Percentiles rank a stretch among this genome's conserved stretches.
Conservation (phyloP, 306 rosid genomes). For the Senna siamea region DNA sequence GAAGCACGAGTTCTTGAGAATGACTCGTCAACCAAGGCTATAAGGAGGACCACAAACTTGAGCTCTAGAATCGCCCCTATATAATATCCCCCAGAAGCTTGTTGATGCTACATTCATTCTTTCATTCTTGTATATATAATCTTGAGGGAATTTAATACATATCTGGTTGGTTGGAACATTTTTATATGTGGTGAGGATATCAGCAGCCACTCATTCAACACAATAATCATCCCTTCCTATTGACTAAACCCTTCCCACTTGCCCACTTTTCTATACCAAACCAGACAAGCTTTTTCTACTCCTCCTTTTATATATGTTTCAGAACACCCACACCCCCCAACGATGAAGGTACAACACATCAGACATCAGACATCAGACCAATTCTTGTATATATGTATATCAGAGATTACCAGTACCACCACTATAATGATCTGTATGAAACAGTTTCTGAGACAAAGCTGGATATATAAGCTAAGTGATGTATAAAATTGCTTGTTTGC, state of each 20-base stretch:
- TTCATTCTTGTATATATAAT: not conserved
- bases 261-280: slow-evolving; percentile 52
- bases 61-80: not conserved
- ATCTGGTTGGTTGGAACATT: slow-evolving; percentile 10
- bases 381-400: not conserved
- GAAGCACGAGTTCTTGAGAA: slow-evolving; percentile 42
- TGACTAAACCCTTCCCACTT: slow-evolving; percentile 44
- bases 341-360: not conserved
- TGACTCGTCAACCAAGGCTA: slow-evolving; percentile 60
- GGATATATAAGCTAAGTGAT: no score
- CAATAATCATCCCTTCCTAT: slow-evolving; percentile 35
- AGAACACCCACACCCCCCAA: no score
- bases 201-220: slow-evolving; percentile 37
- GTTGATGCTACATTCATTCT: slow-evolving; percentile 3
- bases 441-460: no score
- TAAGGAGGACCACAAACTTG: slow-evolving; percentile 37
- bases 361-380: not conserved
- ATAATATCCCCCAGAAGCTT: not conserved
- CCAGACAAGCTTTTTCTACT: no score
- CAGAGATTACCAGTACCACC: no score
- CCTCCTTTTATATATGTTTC: no score
- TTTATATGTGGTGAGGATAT: slow-evolving; percentile 8
- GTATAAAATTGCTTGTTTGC: no score
- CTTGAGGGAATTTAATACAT: slow-evolving; percentile 17
- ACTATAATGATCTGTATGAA: not conserved